phyloP scores from a whole-genome alignment of 2,329 filamentous ascomycete species.

The Aaosphaeria arxii region DNA sequence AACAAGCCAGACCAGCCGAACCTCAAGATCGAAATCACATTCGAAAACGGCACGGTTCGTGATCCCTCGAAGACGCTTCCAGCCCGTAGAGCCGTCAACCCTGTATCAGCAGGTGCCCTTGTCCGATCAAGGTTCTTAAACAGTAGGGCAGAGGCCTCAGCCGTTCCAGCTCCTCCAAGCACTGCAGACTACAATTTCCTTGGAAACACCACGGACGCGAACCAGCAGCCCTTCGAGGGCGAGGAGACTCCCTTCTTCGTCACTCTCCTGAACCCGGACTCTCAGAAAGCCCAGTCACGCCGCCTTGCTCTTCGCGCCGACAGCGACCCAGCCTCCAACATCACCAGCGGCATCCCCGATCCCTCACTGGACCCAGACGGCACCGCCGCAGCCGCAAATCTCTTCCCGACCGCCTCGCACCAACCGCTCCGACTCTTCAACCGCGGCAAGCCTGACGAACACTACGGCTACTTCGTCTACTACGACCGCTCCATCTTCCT shows the following conservation, averaged over 20 bases:
- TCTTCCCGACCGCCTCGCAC: conserved; percentile 65
- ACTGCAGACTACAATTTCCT: conserved; percentile 74
- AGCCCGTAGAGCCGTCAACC: conserved; percentile 59
- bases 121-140: conserved; percentile 27
- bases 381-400: conserved; percentile 65
- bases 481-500: conserved; percentile 86
- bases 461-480: conserved; percentile 93
- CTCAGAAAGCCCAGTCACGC: conserved; percentile 12
- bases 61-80: conserved; percentile 25
- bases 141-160: conserved; percentile 31
- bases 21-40: conserved; percentile 73
- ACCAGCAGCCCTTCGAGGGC: conserved; percentile 69
- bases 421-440: conserved; percentile 87
- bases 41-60: conserved; percentile 50
- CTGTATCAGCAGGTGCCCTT: conserved; percentile 40
- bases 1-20: conserved; percentile 69
- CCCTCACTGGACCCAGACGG: conserved; percentile 66
- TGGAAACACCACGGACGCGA: conserved; percentile 79
- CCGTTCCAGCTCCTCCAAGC: conserved; percentile 58
- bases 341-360: conserved; percentile 58
- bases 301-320: conserved; percentile 36
- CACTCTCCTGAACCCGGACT: conserved; percentile 56
- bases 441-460: conserved; percentile 73
- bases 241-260: conserved; percentile 89
- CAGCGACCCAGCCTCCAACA: conserved; percentile 32